Percentiles rank a stretch among this genome's conserved stretches.
These are phyloP conservation scores for Fusarium ramigenum DNA, from an alignment of 2,329 filamentous ascomycete genomes.

Conservation along the genomic window DNA sequence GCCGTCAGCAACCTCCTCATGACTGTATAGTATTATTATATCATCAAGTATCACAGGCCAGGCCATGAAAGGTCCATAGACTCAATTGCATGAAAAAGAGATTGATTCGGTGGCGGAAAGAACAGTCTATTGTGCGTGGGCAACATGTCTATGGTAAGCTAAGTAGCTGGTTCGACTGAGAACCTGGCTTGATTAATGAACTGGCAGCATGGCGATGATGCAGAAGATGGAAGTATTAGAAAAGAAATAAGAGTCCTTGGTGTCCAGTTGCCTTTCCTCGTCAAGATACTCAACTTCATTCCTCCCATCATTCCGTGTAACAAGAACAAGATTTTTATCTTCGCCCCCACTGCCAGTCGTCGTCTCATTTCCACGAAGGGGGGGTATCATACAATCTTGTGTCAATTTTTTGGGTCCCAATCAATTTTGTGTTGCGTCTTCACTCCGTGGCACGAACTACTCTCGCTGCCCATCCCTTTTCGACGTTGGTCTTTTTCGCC, in stretches of 20 bases:
- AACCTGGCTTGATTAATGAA: constrained; percentile 30
- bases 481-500: constrained; percentile 23
- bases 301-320: constrained; percentile 5
- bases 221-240: constrained; percentile 16
- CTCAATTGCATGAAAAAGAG: not conserved
- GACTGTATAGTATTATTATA: not conserved
- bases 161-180: constrained; percentile 35
- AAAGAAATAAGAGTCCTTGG: constrained; percentile 6
- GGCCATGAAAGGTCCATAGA: not conserved
- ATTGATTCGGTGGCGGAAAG: constrained; percentile 35
- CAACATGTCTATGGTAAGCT: constrained; percentile 44
- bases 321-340: constrained; percentile 7
- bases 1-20: not conserved
- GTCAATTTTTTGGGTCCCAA: constrained; percentile 15
- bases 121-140: constrained; percentile 47
- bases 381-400: constrained; percentile 34
- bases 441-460: constrained; percentile 31
- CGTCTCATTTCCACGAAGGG: constrained; percentile 27
- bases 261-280: constrained; percentile 4
- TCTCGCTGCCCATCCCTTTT: constrained; percentile 30
- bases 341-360: constrained; percentile 24
- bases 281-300: constrained; percentile 1
- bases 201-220: constrained; percentile 26
- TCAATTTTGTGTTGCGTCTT: not conserved
- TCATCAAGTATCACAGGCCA: not conserved